Evolutionary conservation across 1,139 yeast genomes (phyloP).

Genomic region (Zhuliangozyma parablackwelliae): DNA sequence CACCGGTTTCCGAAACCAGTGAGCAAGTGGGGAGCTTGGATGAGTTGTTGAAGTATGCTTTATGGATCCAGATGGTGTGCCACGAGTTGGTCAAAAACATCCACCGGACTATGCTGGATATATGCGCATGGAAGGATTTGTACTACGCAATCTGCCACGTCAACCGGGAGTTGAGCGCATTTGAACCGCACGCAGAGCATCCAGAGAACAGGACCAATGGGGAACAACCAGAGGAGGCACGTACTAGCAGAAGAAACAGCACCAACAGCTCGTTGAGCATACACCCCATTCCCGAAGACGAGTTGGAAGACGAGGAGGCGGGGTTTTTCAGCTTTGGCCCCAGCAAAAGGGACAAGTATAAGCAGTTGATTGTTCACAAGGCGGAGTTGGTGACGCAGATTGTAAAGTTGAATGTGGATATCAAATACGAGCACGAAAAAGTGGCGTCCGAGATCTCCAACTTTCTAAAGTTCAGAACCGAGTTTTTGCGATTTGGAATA

Average conservation of each 20-base stretch:
- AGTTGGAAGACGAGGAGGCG: conserved; percentile 11
- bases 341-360: conserved; percentile 31
- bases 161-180: conserved; percentile 26
- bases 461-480: conserved; percentile 47
- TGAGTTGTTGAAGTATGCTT: conserved; percentile 17
- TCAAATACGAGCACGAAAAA: conserved; percentile 50
- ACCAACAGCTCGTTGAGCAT: conserved; percentile 8
- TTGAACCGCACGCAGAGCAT: conserved; percentile 5
- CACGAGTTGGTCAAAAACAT: conserved; percentile 38
- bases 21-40: conserved; percentile 14
- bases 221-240: not conserved
- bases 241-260: not conserved
- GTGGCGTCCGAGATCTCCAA: conserved; percentile 61
- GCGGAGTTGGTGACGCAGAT: conserved; percentile 32
- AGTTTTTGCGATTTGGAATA: conserved; percentile 34
- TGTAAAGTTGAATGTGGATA: conserved; percentile 29
- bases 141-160: conserved; percentile 25
- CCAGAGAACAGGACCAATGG: not conserved
- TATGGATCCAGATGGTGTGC: conserved; percentile 24
- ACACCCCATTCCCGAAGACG: conserved; percentile 7
- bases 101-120: conserved; percentile 29
- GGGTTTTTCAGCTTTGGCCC: conserved; percentile 34
- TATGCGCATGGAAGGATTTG: conserved; percentile 51
- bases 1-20: conserved; percentile 6
- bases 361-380: conserved; percentile 25